Evolutionary conservation across 2,329 filamentous ascomycete species (phyloP).

Genomic region (Alternaria triticina): DNA sequence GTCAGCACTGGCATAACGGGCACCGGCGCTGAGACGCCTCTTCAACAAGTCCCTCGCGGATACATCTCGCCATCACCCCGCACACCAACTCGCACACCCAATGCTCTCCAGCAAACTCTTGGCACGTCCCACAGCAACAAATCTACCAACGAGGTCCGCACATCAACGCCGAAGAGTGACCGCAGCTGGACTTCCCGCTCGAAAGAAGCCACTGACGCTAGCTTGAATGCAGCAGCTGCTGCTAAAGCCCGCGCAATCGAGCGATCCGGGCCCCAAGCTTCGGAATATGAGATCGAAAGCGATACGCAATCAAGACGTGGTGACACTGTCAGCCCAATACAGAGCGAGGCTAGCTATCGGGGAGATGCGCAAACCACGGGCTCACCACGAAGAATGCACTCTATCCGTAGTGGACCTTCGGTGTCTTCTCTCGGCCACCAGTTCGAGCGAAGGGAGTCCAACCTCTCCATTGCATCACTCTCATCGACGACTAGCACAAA

Average conservation of each 20-base stretch:
- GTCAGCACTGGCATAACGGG: constrained; percentile 54
- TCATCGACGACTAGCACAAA: constrained; percentile 65
- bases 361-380: constrained; percentile 31
- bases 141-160: constrained; percentile 59
- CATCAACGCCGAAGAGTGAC: constrained; percentile 53
- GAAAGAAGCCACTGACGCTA: constrained; percentile 28
- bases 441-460: constrained; percentile 58
- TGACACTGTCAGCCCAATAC: constrained; percentile 75
- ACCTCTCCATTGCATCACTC: constrained; percentile 65
- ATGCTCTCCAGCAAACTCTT: constrained; percentile 63
- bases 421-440: constrained; percentile 69
- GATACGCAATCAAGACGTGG: constrained; percentile 59
- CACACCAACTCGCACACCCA: constrained; percentile 67
- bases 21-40: constrained; percentile 56
- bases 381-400: constrained; percentile 57
- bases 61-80: constrained; percentile 66
- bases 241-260: constrained; percentile 48
- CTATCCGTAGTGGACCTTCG: constrained; percentile 52
- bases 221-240: constrained; percentile 43
- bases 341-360: constrained; percentile 83
- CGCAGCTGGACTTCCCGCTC: constrained; percentile 51
- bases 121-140: constrained; percentile 70
- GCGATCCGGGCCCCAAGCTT: constrained; percentile 39
- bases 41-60: constrained; percentile 69
- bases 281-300: constrained; percentile 46